These are phyloP conservation scores for Porpolomopsis calyptriformis DNA, from an alignment of 768 basidiomycete genomes.

Conservation along the genomic window DNA sequence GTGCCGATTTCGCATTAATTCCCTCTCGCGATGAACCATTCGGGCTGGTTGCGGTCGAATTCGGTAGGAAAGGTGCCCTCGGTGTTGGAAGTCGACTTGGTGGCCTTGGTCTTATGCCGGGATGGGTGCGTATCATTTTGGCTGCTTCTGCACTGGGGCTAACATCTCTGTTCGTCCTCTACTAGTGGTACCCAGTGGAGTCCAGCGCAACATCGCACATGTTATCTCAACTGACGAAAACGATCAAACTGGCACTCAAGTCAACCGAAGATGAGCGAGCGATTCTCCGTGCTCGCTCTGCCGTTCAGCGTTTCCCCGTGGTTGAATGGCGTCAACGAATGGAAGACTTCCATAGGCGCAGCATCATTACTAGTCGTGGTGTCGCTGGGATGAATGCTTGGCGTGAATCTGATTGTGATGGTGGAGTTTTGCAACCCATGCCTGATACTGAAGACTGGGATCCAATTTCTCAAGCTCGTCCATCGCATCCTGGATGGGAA, in stretches of 20 bases:
- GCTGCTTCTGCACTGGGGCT: slow-evolving; percentile 1
- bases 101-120: slow-evolving; percentile 94
- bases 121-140: slow-evolving; percentile 60
- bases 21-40: slow-evolving; percentile 96
- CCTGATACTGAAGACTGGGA: slow-evolving; percentile 73
- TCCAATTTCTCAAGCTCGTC: slow-evolving; percentile 53
- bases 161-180: slow-evolving; percentile 4
- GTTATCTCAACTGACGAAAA: slow-evolving; percentile 89
- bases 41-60: slow-evolving; percentile 91
- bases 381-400: slow-evolving; percentile 67
- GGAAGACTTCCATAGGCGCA: slow-evolving; percentile 89
- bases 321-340: slow-evolving; percentile 95
- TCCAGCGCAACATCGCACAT: slow-evolving; percentile 88
- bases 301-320: slow-evolving; percentile 93
- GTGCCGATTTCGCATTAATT: slow-evolving; percentile 91
- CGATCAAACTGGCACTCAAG: slow-evolving; percentile 87
- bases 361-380: slow-evolving; percentile 60
- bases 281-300: slow-evolving; percentile 85
- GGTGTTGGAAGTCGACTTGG: slow-evolving; percentile 92
- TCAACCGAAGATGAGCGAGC: slow-evolving; percentile 87
- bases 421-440: slow-evolving; percentile 37
- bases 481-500: slow-evolving; percentile 72
- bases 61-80: slow-evolving; percentile 91
- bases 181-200: slow-evolving; percentile 93
- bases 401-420: slow-evolving; percentile 61